Base-by-base conservation (phyloP, 108 stramenopile genomes). In the Nitzschia inconspicua region DNA sequence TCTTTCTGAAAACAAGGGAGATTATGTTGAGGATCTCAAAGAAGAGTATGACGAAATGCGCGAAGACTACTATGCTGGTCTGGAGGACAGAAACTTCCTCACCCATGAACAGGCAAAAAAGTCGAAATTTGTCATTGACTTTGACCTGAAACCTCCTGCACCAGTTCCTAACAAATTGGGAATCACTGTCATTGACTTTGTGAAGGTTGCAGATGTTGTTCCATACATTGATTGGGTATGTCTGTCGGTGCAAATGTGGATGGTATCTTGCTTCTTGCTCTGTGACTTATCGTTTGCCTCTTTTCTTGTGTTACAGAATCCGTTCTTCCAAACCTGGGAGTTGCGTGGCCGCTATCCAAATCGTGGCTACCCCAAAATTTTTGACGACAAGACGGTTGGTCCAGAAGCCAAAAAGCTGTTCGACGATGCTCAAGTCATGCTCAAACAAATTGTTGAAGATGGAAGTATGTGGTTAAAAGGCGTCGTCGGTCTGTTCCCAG, bases 321-420 rank as follows among this genome's bases (percentile, higher is more conserved):
- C 97, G 26, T 97, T 98, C 82, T 98, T 97, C 83, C 96, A 98
- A 78, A 98, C 97, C 19, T 98, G 97, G 97, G 99, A 99, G 77
- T 79, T 99, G 35, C 80, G 99, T 40, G 99, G 99, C 10, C 92
- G 97, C 43, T 99, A 99, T 70, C 99, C 98, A 10, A 99, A 99
- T 74, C 88, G 99, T 34, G 99, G 99, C n/a, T 99, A 98, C 67
- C 99, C 99, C 43, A 96, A 97, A 75, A 99, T 98, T 59, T 99
- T 99, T 79, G 77, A 96, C 43, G 99, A 99, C 64, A 91, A 93
- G 63, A 72, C 84, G 18, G 99, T 99, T 19, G 99, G 99, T 39
- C 49, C 47, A 5, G 99, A 98, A 63, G 99, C 99, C 19, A 94
- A 93, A 84, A 98, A 99, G 61, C 79, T 99, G 19, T 97, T 96